Base-by-base conservation (phyloP, 1,139 yeast species). In the Zygoascus hellenicus region DNA sequence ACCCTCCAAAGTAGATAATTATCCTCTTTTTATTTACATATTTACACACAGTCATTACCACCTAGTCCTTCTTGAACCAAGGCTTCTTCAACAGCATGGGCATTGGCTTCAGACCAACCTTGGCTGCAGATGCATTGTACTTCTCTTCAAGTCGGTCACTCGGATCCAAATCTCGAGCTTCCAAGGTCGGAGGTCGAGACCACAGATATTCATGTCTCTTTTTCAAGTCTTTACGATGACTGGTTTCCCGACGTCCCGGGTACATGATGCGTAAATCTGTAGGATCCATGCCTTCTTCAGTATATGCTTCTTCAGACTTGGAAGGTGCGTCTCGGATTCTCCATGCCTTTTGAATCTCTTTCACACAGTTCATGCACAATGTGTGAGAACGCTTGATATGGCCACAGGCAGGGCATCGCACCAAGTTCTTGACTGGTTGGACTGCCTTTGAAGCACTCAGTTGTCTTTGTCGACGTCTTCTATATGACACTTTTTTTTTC, bases 391-490 rank as follows among this genome's bases (percentile, higher is more conserved):
- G 76, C 68, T 90, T 90, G 57, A 80, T 84, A 54, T 86, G 85
- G 38, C 98, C 98, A 69, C 98, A 92, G 0, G 96, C 84, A 3
- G 97, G 96, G 65, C 98, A 92, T 63, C 95, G 78, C 54, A 84
- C 87, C 58, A 92, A 70, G 63, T 86, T 84, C 50, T 81, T 77
- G 55, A 86, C 73, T 47, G 82, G 81, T 64, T 87, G 80, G 55
- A 85, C 72, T 60, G 89, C 94, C 64, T 88, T 90, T 53, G 78
- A 75, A 10, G 89, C 95, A 3, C 96, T 90, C 13, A 87, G 85
- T 58, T 85, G 82, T 57, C 86, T 76, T 62, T 78, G 83, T 67
- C 97, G 81, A 62, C 87, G 84, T 67, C 88, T 85, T 69, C 80
- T 79, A 63, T 87, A 86, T 7, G 97, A 88, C 10, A 80, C 81